phyloP scores from a whole-genome alignment of 192 early-diverging fungal species.

The Linnemannia hyalina region DNA sequence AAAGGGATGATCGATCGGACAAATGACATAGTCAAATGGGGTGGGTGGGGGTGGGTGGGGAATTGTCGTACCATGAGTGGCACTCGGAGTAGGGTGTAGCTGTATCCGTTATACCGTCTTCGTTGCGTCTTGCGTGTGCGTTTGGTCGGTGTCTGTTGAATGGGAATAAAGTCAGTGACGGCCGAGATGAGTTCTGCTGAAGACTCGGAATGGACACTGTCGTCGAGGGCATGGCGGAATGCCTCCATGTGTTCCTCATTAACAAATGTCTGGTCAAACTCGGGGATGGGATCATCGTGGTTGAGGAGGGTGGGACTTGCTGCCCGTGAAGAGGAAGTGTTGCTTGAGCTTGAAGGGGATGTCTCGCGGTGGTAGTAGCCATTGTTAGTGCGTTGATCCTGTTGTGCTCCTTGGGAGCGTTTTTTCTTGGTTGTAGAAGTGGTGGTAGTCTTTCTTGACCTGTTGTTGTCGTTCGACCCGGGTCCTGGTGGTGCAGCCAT shows the following conservation, averaged over 20 bases:
- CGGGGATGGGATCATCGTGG: slow-evolving; percentile 26
- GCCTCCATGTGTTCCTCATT: slow-evolving; percentile 63
- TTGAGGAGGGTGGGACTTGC: slow-evolving; percentile 28
- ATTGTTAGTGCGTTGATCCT: background rate
- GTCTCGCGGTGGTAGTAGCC: slow-evolving; percentile 18
- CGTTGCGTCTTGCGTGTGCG: slow-evolving; percentile 40
- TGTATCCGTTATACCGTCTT: slow-evolving; percentile 54
- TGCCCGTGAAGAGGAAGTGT: slow-evolving; percentile 25
- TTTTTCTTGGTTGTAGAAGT: background rate
- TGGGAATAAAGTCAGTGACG: slow-evolving; percentile 64
- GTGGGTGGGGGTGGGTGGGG: no score
- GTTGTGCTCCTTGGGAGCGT: background rate
- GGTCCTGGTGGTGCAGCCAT: slow-evolving; percentile 19
- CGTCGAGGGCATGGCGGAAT: slow-evolving; percentile 59
- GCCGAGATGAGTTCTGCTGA: slow-evolving; percentile 67
- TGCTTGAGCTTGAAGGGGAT: slow-evolving; percentile 46
- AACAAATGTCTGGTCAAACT: slow-evolving; percentile 58
- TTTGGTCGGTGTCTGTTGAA: slow-evolving; percentile 47
- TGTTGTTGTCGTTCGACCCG: slow-evolving; percentile 10
- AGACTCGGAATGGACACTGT: slow-evolving; percentile 57
- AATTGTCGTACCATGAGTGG: slow-evolving; percentile 65
- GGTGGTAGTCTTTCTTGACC: slow-evolving; percentile 4
- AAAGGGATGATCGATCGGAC: background rate
- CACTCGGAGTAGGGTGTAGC: slow-evolving; percentile 64
- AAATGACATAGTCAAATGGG: background rate